Base-by-base conservation (phyloP, 139 green algal genomes). In the Gonium pectorale region DNA sequence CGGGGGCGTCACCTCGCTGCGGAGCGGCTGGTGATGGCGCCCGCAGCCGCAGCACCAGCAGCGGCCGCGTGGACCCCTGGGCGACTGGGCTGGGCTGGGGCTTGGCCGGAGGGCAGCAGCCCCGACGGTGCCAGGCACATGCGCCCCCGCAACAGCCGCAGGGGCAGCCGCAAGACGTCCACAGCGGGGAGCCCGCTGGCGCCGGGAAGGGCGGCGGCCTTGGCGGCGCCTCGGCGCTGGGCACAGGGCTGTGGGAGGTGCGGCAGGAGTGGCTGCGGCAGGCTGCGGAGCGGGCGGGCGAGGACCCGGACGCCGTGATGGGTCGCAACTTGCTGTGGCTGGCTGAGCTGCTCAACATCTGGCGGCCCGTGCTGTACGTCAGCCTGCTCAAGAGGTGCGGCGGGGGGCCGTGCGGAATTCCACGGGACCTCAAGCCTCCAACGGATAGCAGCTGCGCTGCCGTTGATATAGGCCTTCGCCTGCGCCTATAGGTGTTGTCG, bases 341-440 rank as follows among this genome's bases (percentile, higher is more conserved):
- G 11, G 90, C 83, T 5, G 95, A 98, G 86, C 54, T 96, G 31
- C 86, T 95, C 35, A 68, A 94, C 91, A 92, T 97, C 31, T 72
- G 94, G 83, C 84, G 95, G 19, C 95, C 95, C 0, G 67, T 98
- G 5, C 19, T 95, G 5, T 97, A 98, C 59, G 87, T 92, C 2
- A 40, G 81, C 24, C 35, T 94, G 73, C 89, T 97, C 51, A 86
- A 88, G 6, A 80, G 81, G 92, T 92, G 62, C 40, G 86, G 33
- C 40, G 67, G 33, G 64, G 64, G n/a, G 64, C 5, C 19, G 54
- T 6, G 27, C 27, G 62, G 26, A 26, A 33, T 15, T 7, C 3
- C 8, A 8, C 8, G 31, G 31, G 7, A 27, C 13, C 8, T n/a
- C n/a, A n/a, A n/a, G n/a, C n/a, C n/a, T n/a, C n/a, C n/a, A n/a